Base-by-base conservation (phyloP, 768 basidiomycete genomes). In the Agaricus blazei region DNA sequence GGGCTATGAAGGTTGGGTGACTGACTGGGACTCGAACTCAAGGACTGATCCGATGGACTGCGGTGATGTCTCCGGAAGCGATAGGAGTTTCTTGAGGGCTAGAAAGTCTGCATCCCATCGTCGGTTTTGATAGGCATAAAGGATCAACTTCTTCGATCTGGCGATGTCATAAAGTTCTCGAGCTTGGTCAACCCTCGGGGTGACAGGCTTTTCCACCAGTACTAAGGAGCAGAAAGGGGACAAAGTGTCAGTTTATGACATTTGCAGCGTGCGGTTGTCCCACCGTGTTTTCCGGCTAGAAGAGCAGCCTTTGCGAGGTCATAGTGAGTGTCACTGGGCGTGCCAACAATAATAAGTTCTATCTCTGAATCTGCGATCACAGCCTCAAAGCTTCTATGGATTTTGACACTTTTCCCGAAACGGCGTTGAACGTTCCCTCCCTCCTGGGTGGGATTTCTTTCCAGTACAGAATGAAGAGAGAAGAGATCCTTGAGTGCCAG, bases 31-130 rank as follows among this genome's bases (percentile, higher is more conserved):
- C 66, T 90, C 88, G 54, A 90, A 85, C 64, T 90, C 88, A 5
- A 80, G 68, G 11, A 90, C 67, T 12, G 75, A 70, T 2, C 89
- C 89, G 36, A 90, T 67, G 8, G 78, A 82, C 51, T 77, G 70
- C 1, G 79, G 71, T 14, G 80, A 75, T 9, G 75, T 70, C 8
- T 76, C 63, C 14, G 84, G 80, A 19, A 85, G 72, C 7, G 72
- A 69, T 26, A 91, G 67, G 24, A 91, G 74, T 38, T 74, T 73
- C 60, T 76, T 78, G 48, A 91, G 68, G 6, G 88, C 79, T 38
- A 89, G 72, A 69, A 84, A 90, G 64, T 92, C 89, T 2, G 85
- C 83, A 68, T 90, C 88, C 82, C 84, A 90, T 54, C 88, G 78
- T 48, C 89, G 76, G 65, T 87, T 88, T 64, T 88, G 88, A 68